phyloP scores from a whole-genome alignment of 305 asterid species.

The Fraxinus ornus region DNA sequence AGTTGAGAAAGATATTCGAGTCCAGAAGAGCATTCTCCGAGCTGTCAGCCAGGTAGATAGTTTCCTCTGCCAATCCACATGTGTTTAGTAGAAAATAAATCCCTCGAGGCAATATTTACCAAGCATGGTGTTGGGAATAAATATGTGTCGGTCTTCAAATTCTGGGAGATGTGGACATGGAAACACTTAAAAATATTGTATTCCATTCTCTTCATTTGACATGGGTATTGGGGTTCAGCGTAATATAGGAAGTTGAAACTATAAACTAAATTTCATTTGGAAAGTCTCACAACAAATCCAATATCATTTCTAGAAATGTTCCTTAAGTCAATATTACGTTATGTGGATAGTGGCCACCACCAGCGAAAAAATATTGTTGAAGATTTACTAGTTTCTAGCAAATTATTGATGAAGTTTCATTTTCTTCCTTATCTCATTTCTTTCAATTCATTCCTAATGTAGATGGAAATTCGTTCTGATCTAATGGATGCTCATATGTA shows the following conservation, averaged over 20 bases:
- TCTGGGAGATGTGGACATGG: slow-evolving; percentile 14
- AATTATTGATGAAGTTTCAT: slow-evolving; percentile 8
- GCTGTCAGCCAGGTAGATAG: slow-evolving; percentile 81
- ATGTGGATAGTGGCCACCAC: slow-evolving; percentile 2
- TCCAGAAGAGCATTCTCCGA: slow-evolving; percentile 82
- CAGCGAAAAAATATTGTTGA: background rate
- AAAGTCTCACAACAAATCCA: too few relatives aligned
- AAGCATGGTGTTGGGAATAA: slow-evolving; percentile 13
- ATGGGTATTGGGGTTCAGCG: slow-evolving; percentile 1
- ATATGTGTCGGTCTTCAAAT: slow-evolving; percentile 13
- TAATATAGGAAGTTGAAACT: slow-evolving; percentile 9
- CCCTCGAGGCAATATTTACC: background rate
- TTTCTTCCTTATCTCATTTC: slow-evolving; percentile 7
- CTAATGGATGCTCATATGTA: slow-evolving; percentile 98
- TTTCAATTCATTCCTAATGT: slow-evolving; percentile 26
- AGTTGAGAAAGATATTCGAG: slow-evolving; percentile 77
- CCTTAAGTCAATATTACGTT: background rate
- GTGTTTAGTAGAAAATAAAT: background rate
- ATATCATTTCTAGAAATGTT: background rate
- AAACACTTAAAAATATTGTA: background rate
- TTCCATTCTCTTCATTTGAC: background rate
- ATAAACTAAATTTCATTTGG: background rate
- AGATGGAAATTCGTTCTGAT: slow-evolving; percentile 95
- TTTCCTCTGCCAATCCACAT: slow-evolving; percentile 20
- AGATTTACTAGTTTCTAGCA: slow-evolving; percentile 2